Conservation (phyloP, 257 asterid genomes). For the Penstemon eatonii region DNA sequence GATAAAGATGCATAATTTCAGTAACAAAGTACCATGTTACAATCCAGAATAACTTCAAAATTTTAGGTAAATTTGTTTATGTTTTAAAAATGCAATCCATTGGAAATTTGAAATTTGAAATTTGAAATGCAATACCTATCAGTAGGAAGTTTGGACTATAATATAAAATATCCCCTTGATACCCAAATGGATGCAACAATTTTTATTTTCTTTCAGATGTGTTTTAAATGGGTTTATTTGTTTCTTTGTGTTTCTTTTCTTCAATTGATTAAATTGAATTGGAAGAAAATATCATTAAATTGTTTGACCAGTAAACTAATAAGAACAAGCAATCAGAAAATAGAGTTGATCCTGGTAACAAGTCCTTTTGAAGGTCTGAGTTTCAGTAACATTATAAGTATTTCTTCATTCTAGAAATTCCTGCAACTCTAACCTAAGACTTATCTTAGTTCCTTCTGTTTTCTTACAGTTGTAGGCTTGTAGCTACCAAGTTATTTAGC, state of each 20-base stretch:
- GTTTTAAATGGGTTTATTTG: no score
- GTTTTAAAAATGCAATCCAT: not conserved
- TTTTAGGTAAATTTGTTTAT: slow-evolving; percentile 12
- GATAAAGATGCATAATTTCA: slow-evolving; percentile 31
- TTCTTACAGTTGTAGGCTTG: not conserved
- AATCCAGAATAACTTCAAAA: slow-evolving; percentile 10
- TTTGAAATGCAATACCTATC: slow-evolving; percentile 13
- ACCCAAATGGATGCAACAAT: slow-evolving; percentile 4
- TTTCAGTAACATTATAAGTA: not conserved
- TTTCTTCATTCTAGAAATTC: not conserved
- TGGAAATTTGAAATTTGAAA: no score
- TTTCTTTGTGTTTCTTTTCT: no score
- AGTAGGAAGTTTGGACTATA: slow-evolving; percentile 5
- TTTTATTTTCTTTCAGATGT: no score
- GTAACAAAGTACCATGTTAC: slow-evolving; percentile 1
- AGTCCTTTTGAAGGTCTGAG: slow-evolving; percentile 15
- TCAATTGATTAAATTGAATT: no score
- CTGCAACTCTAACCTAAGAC: slow-evolving; percentile 13
- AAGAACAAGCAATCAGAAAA: slow-evolving; percentile 13
- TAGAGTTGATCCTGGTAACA: slow-evolving; percentile 6
- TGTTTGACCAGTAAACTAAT: slow-evolving; percentile 14
- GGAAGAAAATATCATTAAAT: slow-evolving; percentile 5
- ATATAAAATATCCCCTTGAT: not conserved
- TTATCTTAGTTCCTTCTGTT: not conserved
- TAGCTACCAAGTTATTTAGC: not conserved